Base-by-base conservation (phyloP, 2,329 filamentous ascomycete genomes). In the Dactylonectria estremocensis region DNA sequence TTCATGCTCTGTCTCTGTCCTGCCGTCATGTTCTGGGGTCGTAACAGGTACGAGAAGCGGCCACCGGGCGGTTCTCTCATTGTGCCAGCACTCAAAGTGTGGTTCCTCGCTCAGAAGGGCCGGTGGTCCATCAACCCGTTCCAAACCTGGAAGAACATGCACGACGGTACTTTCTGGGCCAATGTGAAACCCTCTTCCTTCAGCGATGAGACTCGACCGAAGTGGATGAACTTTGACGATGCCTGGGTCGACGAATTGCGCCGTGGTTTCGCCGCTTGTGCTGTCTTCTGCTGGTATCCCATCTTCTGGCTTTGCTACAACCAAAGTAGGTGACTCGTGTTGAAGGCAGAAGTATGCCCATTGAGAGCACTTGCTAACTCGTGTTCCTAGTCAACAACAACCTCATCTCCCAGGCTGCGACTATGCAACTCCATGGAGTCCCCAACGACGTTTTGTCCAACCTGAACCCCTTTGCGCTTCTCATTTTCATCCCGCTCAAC, bases 151-250 rank as follows among this genome's bases (percentile, higher is more conserved):
- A 86, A 82, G 73, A 88, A 90, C 73, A 83, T 91, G 74, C 85
- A 88, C 67, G 82, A 84, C 59, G 83, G 84, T 7, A 83, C 84
- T 24, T 84, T 93, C 80, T 95, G 92, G 90, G 88, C 93, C 43
- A 82, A 82, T 9, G 89, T 91, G 66, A 93, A 93, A 83, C 92
- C 92, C 1, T 92, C 88, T 71, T 81, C 82, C n/a, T 86, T 92
- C 45, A 83, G 84, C 22, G 82, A 85, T 48, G 81, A 81, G 20
- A 80, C 81, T 55, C 89, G 88, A 43, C 92, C 90, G 0, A 71
- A 73, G 1, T 94, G 91, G 91, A 95, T 95, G 91, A 92, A 88
- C 2, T 94, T 94, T 73, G 92, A 95, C 69, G 93, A 95, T 72
- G 88, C 88, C 20, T 95, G 92, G 92, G 92, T 95, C 43, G 92